Percentiles rank a stretch among this genome's conserved stretches.
Evolutionary conservation across 345 rosid species (phyloP).

Genomic region (Turritis glabra): DNA sequence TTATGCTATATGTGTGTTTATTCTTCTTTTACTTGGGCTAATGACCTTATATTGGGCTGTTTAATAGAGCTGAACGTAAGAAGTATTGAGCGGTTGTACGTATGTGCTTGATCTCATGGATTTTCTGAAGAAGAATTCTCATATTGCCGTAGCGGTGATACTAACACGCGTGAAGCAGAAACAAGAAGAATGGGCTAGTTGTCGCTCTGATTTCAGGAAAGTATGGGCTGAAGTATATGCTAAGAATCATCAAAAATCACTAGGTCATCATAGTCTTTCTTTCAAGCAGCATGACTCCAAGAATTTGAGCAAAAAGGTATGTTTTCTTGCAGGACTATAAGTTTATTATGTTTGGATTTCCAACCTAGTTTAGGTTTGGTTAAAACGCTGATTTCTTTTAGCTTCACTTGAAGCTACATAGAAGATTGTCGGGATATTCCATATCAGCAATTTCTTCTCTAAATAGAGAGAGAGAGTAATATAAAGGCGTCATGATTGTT

Average conservation of each 20-base stretch:
- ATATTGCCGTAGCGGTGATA: conserved; percentile 84
- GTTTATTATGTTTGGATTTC: neutral
- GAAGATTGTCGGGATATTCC: neutral
- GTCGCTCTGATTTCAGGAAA: conserved; percentile 93
- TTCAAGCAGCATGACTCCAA: conserved; percentile 98
- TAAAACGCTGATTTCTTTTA: neutral
- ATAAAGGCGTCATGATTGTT: conserved; percentile 2
- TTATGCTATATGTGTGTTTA: conserved; percentile 4
- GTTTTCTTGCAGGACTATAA: conserved; percentile 12
- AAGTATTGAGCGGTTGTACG: conserved; percentile 92
- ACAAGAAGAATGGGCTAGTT: conserved; percentile 98
- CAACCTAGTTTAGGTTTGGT: neutral
- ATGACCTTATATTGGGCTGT: conserved; percentile 29
- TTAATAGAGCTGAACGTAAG: conserved; percentile 79
- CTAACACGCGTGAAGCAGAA: conserved; percentile 97
- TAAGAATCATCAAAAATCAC: conserved; percentile 94
- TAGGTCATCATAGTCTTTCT: conserved; percentile 96
- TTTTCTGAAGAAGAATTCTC: conserved; percentile 71
- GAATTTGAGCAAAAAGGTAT: conserved; percentile 92
- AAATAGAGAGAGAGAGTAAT: neutral
- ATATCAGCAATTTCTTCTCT: conserved; percentile 2
- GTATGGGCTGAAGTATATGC: conserved; percentile 98
- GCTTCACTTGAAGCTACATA: neutral
- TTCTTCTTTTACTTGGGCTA: conserved; percentile 12
- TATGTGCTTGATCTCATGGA: conserved; percentile 98